Conservation (phyloP, 805 yeast species). For the Torulaspora maleeae region DNA sequence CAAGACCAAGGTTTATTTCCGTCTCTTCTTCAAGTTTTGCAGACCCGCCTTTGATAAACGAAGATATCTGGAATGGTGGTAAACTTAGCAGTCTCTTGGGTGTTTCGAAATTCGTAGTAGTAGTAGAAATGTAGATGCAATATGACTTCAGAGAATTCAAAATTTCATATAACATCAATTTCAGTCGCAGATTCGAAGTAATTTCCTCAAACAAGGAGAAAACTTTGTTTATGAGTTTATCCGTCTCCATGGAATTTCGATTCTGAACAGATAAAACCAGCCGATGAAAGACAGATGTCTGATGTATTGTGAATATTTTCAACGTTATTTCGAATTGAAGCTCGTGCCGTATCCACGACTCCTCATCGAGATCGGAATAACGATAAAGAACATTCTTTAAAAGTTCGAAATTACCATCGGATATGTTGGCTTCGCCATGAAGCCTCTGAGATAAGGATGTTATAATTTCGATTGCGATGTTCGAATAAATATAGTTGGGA, state of each 20-base stretch:
- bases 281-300: slow-evolving; percentile 22
- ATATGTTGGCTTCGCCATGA: slow-evolving; percentile 12
- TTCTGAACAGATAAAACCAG: slow-evolving; percentile 16
- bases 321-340: slow-evolving; percentile 21
- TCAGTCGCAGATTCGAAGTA: slow-evolving; percentile 27
- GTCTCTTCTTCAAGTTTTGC: slow-evolving; percentile 1
- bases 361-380: slow-evolving; percentile 14
- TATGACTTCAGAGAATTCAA: slow-evolving; percentile 31
- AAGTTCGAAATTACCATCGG: slow-evolving; percentile 14
- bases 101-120: slow-evolving; percentile 10
- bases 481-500: slow-evolving; percentile 12
- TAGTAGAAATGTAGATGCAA: slow-evolving; percentile 24
- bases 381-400: slow-evolving; percentile 14
- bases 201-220: slow-evolving; percentile 27
- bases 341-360: slow-evolving; percentile 11
- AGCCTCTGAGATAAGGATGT: slow-evolving; percentile 24
- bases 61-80: slow-evolving; percentile 35
- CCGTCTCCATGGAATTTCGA: slow-evolving; percentile 4
- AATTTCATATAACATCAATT: slow-evolving; percentile 32
- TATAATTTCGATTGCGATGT: slow-evolving; percentile 23
- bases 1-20: slow-evolving; percentile 11
- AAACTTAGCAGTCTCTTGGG: slow-evolving; percentile 25
- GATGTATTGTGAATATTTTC: slow-evolving; percentile 32
- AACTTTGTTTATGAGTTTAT: slow-evolving; percentile 16
- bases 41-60: slow-evolving; percentile 20